Evolutionary conservation across 768 basidiomycete species (phyloP).

Genomic region (Phaffia tasmanica): DNA sequence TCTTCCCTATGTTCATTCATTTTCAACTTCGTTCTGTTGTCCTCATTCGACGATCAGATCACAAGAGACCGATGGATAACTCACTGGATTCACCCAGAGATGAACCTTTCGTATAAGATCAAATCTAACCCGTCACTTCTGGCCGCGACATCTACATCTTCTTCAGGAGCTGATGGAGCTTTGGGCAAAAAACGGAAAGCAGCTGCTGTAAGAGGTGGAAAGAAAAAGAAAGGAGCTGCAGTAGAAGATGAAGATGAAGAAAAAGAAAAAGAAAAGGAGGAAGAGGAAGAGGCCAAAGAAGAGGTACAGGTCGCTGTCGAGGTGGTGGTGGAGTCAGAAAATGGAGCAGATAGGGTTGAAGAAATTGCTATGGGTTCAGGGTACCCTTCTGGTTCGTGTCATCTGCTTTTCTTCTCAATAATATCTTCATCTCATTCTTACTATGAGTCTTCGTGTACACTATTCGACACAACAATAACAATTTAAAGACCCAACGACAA

Average conservation of each 20-base stretch:
- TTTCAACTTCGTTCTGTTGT: background rate
- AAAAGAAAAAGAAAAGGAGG: conserved; percentile 21
- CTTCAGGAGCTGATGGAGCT: background rate
- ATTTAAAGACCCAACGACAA: conserved; percentile 74
- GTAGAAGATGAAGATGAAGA: conserved; percentile 26
- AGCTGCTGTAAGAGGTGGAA: background rate
- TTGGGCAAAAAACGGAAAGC: conserved; percentile 16
- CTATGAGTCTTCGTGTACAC: no score
- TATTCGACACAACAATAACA: conserved; percentile 32
- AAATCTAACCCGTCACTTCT: background rate
- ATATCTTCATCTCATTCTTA: no score
- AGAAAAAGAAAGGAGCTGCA: conserved; percentile 24
- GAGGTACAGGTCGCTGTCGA: conserved; percentile 18
- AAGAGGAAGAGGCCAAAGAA: conserved; percentile 28
- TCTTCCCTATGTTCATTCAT: no score
- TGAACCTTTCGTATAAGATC: conserved; percentile 7
- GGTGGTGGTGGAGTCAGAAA: conserved; percentile 25
- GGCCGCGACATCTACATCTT: background rate
- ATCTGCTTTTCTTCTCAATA: no score
- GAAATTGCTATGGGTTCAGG: conserved; percentile 21
- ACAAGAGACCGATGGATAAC: conserved; percentile 24
- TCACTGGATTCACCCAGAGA: conserved; percentile 25
- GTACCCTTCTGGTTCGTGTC: conserved; percentile 23
- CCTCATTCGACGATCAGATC: conserved; percentile 7
- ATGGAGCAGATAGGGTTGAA: conserved; percentile 16